Base-by-base conservation (phyloP, 257 asterid genomes). In the Nicotiana tabacum region DNA sequence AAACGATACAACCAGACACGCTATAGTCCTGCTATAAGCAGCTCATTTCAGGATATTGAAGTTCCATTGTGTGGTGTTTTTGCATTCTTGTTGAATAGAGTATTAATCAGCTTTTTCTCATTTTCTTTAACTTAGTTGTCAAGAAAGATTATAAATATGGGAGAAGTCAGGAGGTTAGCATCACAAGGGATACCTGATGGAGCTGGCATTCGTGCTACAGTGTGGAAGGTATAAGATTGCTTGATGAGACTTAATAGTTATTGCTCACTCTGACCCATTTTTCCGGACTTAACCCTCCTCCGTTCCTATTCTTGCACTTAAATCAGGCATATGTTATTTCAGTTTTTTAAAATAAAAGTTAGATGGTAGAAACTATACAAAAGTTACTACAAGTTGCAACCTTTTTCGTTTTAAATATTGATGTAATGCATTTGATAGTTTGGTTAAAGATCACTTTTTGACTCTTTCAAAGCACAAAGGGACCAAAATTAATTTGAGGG, bases 161-260 rank as follows among this genome's bases (percentile, higher is more conserved):
- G 93, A 58, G 98, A 92, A 87, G 85, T 96, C 67, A 86, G 98
- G 89, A 94, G 87, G 89, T 87, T 96, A 61, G 95, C 97, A 81
- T 91, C 95, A 11, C 98, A 92, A 86, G 97, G 99, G 77, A 78
- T 93, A 84, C 97, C 98, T 5, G 98, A 94, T 82, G 98, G 93
- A 85, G 92, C 91, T 87, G 97, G 98, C 77, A 89, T 94, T 83
- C 99, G 98, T 27, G 89, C 99, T 61, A 89, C 89, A 2, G 97
- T 92, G 68, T 96, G 99, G 98, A 94, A 96, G 98, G 99, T 96
- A 90, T 32, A 60, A n/a, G 9, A 39, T 55, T 84, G 43, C 9
- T 48, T 74, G 43, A 12, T 3, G 62, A 72, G 62, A 46, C 27
- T 74, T 74, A 24, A 0, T 27, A 24, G 51, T 43, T 43, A 43